phyloP scores from a whole-genome alignment of 208 protist species.

The Wallacemonas sp. region DNA sequence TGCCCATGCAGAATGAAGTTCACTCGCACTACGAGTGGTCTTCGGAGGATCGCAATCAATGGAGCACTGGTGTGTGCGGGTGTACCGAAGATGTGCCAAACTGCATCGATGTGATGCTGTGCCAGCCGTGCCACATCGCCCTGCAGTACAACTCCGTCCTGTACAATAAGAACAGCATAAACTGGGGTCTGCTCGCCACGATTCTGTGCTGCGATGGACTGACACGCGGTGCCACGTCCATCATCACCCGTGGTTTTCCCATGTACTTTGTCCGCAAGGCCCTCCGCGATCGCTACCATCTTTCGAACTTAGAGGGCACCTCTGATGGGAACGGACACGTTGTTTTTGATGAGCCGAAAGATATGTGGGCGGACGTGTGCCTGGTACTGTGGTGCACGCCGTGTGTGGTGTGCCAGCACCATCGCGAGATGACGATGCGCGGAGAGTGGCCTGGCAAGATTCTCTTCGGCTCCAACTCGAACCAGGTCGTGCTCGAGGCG shows the following conservation, averaged over 20 bases:
- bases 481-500: background rate
- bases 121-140: slow-evolving; percentile 22
- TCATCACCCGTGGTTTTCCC: slow-evolving; percentile 8
- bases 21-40: background rate
- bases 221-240: background rate
- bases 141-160: slow-evolving; percentile 29
- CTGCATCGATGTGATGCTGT: slow-evolving; percentile 22
- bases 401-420: slow-evolving; percentile 43
- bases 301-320: slow-evolving; percentile 1
- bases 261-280: slow-evolving; percentile 25
- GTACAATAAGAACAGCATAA: slow-evolving; percentile 19
- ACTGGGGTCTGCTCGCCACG: slow-evolving; percentile 16
- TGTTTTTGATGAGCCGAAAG: slow-evolving; percentile 1
- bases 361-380: slow-evolving; percentile 16
- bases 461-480: slow-evolving; percentile 18
- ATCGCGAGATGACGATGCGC: slow-evolving; percentile 38
- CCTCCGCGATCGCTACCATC: slow-evolving; percentile 27
- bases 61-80: slow-evolving; percentile 27
- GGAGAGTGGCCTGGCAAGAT: slow-evolving; percentile 41
- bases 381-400: slow-evolving; percentile 20
- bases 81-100: slow-evolving; percentile 17
- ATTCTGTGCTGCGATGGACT: slow-evolving; percentile 19
- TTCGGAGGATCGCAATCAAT: slow-evolving; percentile 1
- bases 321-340: background rate
- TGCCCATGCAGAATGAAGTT: background rate